phyloP scores from a whole-genome alignment of 805 yeast genomes.

The Metschnikowia borealis region DNA sequence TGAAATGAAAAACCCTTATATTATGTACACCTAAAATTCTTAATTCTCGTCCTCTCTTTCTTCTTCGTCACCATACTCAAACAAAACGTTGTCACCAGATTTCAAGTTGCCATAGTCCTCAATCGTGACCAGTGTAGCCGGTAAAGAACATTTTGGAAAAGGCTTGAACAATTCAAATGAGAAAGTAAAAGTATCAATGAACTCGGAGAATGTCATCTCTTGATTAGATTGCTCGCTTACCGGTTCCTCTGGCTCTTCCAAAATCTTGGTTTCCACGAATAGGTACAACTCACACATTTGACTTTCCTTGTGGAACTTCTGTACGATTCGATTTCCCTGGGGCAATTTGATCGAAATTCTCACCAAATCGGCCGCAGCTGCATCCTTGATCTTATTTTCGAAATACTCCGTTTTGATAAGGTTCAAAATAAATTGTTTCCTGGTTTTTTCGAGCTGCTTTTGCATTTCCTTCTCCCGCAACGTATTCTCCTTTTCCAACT shows the following conservation, averaged over 20 bases:
- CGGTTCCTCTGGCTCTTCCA: slow-evolving; percentile 11
- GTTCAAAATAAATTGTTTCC: slow-evolving; percentile 19
- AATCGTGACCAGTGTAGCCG: slow-evolving; percentile 10
- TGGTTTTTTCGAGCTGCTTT: slow-evolving; percentile 7
- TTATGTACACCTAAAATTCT: not conserved
- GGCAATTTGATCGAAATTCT: slow-evolving; percentile 54
- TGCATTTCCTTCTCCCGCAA: slow-evolving; percentile 8
- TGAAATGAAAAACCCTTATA: not conserved
- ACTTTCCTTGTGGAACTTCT: slow-evolving; percentile 38
- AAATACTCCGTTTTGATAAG: slow-evolving; percentile 16
- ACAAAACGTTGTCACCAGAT: slow-evolving; percentile 36
- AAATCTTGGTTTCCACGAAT: slow-evolving; percentile 42
- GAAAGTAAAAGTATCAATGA: slow-evolving; percentile 24
- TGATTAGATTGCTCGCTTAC: slow-evolving; percentile 8
- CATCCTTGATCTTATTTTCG: slow-evolving; percentile 7
- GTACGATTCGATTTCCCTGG: slow-evolving; percentile 47
- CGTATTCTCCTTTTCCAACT: slow-evolving; percentile 37
- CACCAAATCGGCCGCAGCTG: slow-evolving; percentile 14
- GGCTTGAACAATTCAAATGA: slow-evolving; percentile 40
- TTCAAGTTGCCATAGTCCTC: slow-evolving; percentile 24
- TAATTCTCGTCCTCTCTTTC: slow-evolving; percentile 6
- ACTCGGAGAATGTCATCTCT: slow-evolving; percentile 17
- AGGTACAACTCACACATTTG: slow-evolving; percentile 46
- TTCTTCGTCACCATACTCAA: slow-evolving; percentile 29
- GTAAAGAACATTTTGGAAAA: slow-evolving; percentile 33